Evolutionary conservation across 2,329 filamentous ascomycete genomes (phyloP).

Genomic region (Davidsoniella neocaledoniae): DNA sequence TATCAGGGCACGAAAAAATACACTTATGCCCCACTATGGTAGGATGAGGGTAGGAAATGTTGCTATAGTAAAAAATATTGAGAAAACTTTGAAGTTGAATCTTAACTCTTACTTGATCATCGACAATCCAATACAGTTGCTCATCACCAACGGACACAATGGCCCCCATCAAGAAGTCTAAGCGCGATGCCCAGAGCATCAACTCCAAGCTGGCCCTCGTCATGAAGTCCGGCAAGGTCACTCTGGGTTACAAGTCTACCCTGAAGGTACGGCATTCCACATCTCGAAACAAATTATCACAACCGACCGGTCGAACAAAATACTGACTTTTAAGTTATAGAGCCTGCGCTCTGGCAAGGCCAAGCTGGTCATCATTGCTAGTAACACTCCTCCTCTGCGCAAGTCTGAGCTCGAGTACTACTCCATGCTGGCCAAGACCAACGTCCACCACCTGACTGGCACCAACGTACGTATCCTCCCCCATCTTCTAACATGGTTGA

Average conservation of each 20-base stretch:
- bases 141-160: conserved; percentile 36
- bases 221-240: conserved; percentile 61
- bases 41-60: conserved; percentile 3
- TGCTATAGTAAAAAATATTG: not conserved
- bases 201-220: conserved; percentile 45
- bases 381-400: conserved; percentile 93
- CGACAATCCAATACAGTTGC: conserved; percentile 16
- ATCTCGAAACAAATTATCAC: conserved; percentile 15
- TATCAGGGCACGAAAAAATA: conserved; percentile 4
- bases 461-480: conserved; percentile 75
- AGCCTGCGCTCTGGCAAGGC: conserved; percentile 87
- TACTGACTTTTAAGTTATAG: conserved; percentile 25
- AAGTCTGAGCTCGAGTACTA: conserved; percentile 97
- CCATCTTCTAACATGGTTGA: not conserved
- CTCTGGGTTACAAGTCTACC: conserved; percentile 67
- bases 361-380: conserved; percentile 86
- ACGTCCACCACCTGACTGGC: conserved; percentile 93
- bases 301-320: conserved; percentile 34
- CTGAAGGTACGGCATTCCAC: conserved; percentile 13
- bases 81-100: not conserved
- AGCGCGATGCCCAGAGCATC: conserved; percentile 71
- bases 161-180: conserved; percentile 58
- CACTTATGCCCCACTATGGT: conserved; percentile 5
- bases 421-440: conserved; percentile 81
- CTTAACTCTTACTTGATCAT: conserved; percentile 16